Conservation (phyloP, 495 filamentous ascomycete genomes). For the Chaetomium tenue region DNA sequence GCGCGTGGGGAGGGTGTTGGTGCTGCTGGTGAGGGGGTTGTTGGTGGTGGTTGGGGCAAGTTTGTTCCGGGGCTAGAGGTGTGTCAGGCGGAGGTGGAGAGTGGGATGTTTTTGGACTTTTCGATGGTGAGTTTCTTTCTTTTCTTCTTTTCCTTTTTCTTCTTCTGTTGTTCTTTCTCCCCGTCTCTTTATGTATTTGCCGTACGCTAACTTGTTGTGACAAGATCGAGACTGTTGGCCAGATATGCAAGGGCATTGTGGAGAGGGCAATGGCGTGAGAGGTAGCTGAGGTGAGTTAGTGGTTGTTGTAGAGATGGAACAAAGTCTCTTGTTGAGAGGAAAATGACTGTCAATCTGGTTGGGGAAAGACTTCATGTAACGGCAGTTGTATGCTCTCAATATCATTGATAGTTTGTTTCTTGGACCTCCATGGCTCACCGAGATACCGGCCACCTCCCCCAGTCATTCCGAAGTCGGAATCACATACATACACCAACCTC, state of each 20-base stretch:
- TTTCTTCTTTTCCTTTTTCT: background rate
- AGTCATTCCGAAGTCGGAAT: background rate
- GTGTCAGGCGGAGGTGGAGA: background rate
- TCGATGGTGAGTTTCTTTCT: background rate
- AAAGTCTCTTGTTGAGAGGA: too few species aligned
- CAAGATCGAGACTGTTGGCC: background rate
- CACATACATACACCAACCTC: background rate
- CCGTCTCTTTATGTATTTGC: background rate
- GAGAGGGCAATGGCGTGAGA: background rate
- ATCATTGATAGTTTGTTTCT: too few species aligned
- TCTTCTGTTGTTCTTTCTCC: background rate
- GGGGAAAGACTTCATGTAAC: too few species aligned
- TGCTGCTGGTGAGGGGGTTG: background rate
- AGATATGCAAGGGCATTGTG: background rate
- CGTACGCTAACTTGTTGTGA: background rate
- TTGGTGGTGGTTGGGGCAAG: background rate
- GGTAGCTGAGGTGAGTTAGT: background rate
- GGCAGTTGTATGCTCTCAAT: too few species aligned
- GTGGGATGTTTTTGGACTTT: background rate
- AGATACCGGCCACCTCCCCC: too few species aligned
- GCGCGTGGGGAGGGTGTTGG: background rate
- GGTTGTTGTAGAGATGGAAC: too few species aligned
- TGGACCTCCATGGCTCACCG: too few species aligned
- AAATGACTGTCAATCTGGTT: too few species aligned
- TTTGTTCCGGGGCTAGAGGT: background rate